phyloP scores from a whole-genome alignment of 352 stramenopile genomes.

The Pythium aphanidermatum region DNA sequence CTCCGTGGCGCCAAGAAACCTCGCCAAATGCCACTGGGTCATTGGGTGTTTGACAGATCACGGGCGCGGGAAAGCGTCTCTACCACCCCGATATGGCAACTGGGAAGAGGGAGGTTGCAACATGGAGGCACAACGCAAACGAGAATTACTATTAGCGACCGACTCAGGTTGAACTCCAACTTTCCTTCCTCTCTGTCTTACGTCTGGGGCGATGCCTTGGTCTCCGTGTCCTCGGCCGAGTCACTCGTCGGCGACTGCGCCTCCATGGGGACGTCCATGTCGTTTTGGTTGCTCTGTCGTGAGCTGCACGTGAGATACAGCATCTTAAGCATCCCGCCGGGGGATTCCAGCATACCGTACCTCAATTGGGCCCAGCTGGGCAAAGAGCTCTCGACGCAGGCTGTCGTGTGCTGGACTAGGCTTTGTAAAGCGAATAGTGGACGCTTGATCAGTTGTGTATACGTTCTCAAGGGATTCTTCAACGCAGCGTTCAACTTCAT shows the following conservation, averaged over 20 bases:
- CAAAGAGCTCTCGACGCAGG: conserved; percentile 73
- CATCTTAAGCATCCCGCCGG: background rate
- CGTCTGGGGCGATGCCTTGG: conserved; percentile 3
- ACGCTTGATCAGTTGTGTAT: conserved; percentile 91
- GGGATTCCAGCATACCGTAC: conserved; percentile 7
- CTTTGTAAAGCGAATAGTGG: conserved; percentile 85
- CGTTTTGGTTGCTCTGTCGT: conserved; percentile 6
- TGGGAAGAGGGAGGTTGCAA: background rate
- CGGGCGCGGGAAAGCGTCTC: background rate
- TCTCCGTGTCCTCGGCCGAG: conserved; percentile 14
- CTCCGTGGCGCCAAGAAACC: conserved; percentile 16
- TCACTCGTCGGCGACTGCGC: conserved; percentile 10
- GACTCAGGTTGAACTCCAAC: too few species aligned
- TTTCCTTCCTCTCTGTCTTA: too few species aligned
- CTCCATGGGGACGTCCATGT: conserved; percentile 11
- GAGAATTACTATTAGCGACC: too few species aligned
- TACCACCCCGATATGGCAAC: conserved; percentile 6
- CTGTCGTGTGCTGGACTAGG: conserved; percentile 78
- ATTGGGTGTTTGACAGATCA: conserved; percentile 11
- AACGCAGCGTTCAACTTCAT: conserved; percentile 89
- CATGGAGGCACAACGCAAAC: too few species aligned
- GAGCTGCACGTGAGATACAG: too few species aligned
- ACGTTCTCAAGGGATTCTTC: conserved; percentile 91
- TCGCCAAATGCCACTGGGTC: background rate
- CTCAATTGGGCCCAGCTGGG: conserved; percentile 36